A percentile compares a stretch with the other conserved stretches of the same genome.
Evolutionary conservation across 257 asterid genomes (phyloP).

Genomic region (Petrea volubilis): DNA sequence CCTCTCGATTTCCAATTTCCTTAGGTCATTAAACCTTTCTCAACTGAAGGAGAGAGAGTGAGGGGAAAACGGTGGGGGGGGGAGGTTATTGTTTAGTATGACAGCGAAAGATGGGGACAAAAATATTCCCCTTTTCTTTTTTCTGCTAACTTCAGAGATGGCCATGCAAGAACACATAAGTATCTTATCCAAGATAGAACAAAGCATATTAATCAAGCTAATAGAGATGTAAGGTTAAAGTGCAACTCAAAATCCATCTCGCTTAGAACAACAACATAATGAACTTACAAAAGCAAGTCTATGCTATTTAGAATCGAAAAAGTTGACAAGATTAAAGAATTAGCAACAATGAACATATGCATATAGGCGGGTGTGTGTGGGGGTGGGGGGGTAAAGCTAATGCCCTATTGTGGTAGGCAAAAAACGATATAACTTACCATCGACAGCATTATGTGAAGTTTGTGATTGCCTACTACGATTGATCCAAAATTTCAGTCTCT

Average conservation of each 20-base stretch:
- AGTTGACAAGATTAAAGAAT: not conserved
- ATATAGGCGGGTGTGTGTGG: not conserved
- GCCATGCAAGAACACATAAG: not conserved
- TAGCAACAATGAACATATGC: not conserved
- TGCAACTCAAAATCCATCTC: not conserved
- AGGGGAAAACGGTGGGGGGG: too few species aligned
- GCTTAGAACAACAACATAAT: not conserved
- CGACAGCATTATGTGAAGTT: constrained; percentile 84
- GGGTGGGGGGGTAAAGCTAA: too few species aligned
- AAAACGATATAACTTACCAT: constrained; percentile 51
- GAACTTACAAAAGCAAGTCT: not conserved
- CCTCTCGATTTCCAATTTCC: constrained; percentile 78
- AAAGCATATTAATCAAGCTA: not conserved
- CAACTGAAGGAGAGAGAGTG: constrained; percentile 50
- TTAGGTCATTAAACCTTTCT: constrained; percentile 75
- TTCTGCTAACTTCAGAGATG: too few species aligned
- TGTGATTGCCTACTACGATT: constrained; percentile 83
- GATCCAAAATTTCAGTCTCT: constrained; percentile 82
- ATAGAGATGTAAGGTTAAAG: not conserved
- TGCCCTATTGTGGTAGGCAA: not conserved
- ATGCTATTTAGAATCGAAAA: not conserved
- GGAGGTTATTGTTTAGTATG: constrained; percentile 4
- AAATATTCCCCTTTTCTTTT: too few species aligned
- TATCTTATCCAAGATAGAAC: not conserved
- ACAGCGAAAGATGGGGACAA: not conserved